Base-by-base conservation (phyloP, 371 early-diverging fungal species). In the Thermomucor indicae-seudaticae region DNA sequence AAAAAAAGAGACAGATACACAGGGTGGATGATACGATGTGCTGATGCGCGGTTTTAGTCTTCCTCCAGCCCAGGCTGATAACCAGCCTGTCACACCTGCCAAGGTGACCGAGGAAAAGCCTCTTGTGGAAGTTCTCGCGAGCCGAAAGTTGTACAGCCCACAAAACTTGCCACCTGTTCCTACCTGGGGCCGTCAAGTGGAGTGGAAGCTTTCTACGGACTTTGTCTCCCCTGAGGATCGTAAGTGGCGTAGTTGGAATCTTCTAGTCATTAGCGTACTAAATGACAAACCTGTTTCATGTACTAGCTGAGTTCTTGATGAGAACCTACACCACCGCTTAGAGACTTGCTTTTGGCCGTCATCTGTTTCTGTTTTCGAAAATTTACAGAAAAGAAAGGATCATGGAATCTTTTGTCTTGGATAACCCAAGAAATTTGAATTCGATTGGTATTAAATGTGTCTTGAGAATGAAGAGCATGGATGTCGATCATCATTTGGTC, bases 121-220 rank as follows among this genome's bases (percentile, higher is more conserved):
- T 42, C 70, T 76, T 44, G 64, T 50, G 20, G 61, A 76, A 47
- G 60, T 76, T 14, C 57, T 76, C 57, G 65, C 49, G 41, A 55
- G 55, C 44, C 60, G 62, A 16, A 60, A 61, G 32, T 53, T 76
- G 45, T 76, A 67, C 50, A 51, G 53, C 46, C 30, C 43, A 29
- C 50, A 57, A 5, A 65, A 72, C 39, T 53, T 52, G 22, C 57
- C 73, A 30, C 77, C 77, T 43, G 56, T 60, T 22, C 72, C 77
- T 38, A 60, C 43, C 48, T 76, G 72, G 67, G 71, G 71, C 17
- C 53, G 49, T 40, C 49, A 62, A 51, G 25, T 57, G n/a, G 51
- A 55, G 27, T 76, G 77, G 77, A 70, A 66, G 56, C 53, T 47
- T 6, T 72, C 73, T 30, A 61, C 64, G 47, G 77, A 76, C 46